Evolutionary conservation across 371 early-diverging fungal species (phyloP).

Genomic region (Mucor mucedo): DNA sequence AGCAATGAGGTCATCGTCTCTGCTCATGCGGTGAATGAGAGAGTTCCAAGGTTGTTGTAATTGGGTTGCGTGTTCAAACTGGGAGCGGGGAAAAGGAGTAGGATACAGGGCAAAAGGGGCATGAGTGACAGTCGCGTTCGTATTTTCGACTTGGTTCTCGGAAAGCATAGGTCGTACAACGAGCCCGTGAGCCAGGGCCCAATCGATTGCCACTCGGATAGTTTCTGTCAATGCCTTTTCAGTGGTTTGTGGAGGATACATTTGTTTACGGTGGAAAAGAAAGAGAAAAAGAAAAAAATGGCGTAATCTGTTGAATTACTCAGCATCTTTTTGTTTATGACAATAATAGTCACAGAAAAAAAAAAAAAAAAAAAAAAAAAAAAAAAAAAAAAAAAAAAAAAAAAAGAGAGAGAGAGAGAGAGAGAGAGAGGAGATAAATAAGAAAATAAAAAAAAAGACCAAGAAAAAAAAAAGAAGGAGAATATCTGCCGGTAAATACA

Average conservation of each 20-base stretch:
- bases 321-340: background rate
- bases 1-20: slow-evolving; percentile 77
- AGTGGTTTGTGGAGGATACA: slow-evolving; percentile 35
- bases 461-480: background rate
- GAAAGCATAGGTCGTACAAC: slow-evolving; percentile 64
- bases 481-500: slow-evolving; percentile 1
- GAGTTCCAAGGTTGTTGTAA: slow-evolving; percentile 85
- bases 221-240: slow-evolving; percentile 31
- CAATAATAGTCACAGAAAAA: background rate
- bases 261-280: slow-evolving; percentile 7
- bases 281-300: background rate
- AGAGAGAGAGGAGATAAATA: background rate
- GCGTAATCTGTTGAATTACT: background rate
- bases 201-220: slow-evolving; percentile 72
- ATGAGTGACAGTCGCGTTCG: slow-evolving; percentile 62
- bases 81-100: slow-evolving; percentile 77
- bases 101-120: slow-evolving; percentile 93
- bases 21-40: slow-evolving; percentile 80
- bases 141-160: slow-evolving; percentile 41
- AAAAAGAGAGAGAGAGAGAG: background rate
- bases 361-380: background rate
- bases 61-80: slow-evolving; percentile 75
- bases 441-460: background rate
- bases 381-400: background rate
- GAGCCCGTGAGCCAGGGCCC: slow-evolving; percentile 80